phyloP scores from a whole-genome alignment of 495 filamentous ascomycete species.

The Hyphodiscus hymeniophilus region DNA sequence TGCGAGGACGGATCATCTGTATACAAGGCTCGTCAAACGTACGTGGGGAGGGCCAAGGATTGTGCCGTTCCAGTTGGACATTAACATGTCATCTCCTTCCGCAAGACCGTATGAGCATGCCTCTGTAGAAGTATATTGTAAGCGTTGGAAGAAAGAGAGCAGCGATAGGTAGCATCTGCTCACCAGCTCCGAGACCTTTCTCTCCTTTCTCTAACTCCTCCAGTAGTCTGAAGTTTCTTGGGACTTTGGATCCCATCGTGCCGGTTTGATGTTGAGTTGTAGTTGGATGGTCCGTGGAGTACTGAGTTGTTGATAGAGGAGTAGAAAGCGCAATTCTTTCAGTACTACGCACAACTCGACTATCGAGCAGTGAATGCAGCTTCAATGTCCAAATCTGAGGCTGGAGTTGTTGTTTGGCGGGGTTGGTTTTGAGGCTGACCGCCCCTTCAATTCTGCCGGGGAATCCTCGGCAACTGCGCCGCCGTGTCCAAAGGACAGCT shows the following conservation, averaged over 20 bases:
- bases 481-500: constrained; percentile 1
- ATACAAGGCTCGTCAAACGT: constrained; percentile 27
- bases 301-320: background rate
- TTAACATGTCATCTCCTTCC: constrained; percentile 89
- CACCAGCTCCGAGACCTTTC: constrained; percentile 92
- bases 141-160: background rate
- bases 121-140: constrained; percentile 42
- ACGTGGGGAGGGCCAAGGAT: constrained; percentile 96
- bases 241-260: constrained; percentile 75
- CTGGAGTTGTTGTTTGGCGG: too few relatives aligned
- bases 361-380: too few relatives aligned
- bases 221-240: constrained; percentile 89
- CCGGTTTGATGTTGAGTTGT: background rate
- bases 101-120: constrained; percentile 95
- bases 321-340: background rate
- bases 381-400: too few relatives aligned
- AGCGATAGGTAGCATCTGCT: constrained; percentile 9
- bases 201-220: constrained; percentile 99
- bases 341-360: too few relatives aligned
- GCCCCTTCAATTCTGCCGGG: background rate
- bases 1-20: background rate
- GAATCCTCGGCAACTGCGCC: constrained; percentile 13
- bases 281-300: background rate
- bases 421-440: too few relatives aligned
- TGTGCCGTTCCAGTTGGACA: constrained; percentile 98